phyloP scores from a whole-genome alignment of 352 stramenopile genomes.

The Pilasporangium apinafurcum region DNA sequence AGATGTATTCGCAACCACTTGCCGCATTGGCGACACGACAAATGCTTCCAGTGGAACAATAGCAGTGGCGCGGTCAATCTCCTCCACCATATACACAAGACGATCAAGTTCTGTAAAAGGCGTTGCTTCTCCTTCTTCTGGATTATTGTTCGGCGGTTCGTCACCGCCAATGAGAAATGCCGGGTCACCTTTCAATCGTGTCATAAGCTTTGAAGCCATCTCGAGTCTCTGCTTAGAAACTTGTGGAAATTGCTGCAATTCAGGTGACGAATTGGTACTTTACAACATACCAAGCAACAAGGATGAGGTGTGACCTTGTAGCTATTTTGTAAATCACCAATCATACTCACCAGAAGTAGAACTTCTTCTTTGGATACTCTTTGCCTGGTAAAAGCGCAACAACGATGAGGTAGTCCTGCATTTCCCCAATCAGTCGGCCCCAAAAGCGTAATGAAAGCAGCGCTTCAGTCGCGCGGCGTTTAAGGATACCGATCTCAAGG shows the following conservation, averaged over 20 bases:
- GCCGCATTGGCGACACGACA: conserved; percentile 62
- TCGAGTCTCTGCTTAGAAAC: conserved; percentile 53
- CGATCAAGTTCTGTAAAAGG: conserved; percentile 68
- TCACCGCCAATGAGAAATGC: conserved; percentile 33
- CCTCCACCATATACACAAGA: conserved; percentile 56
- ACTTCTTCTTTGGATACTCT: conserved; percentile 78
- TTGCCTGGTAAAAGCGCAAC: conserved; percentile 49
- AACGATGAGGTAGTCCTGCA: conserved; percentile 61
- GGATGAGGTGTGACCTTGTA: too few relatives aligned
- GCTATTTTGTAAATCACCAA: too few relatives aligned
- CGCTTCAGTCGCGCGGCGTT: conserved; percentile 54
- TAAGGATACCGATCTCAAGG: conserved; percentile 66
- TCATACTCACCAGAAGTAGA: conserved; percentile 71
- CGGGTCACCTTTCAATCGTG: conserved; percentile 61
- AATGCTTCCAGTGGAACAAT: conserved; percentile 60
- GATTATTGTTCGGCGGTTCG: conserved; percentile 28
- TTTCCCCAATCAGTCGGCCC: conserved; percentile 54
- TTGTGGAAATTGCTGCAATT: conserved; percentile 77
- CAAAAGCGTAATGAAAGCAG: conserved; percentile 68
- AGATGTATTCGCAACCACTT: conserved; percentile 55
- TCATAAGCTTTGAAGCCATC: conserved; percentile 31
- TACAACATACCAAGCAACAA: background rate
- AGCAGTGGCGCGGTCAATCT: conserved; percentile 54
- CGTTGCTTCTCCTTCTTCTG: conserved; percentile 25
- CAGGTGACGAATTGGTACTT: conserved; percentile 69